Conservation (phyloP, 176 grass and related monocot species). For the Carex scoparia region DNA sequence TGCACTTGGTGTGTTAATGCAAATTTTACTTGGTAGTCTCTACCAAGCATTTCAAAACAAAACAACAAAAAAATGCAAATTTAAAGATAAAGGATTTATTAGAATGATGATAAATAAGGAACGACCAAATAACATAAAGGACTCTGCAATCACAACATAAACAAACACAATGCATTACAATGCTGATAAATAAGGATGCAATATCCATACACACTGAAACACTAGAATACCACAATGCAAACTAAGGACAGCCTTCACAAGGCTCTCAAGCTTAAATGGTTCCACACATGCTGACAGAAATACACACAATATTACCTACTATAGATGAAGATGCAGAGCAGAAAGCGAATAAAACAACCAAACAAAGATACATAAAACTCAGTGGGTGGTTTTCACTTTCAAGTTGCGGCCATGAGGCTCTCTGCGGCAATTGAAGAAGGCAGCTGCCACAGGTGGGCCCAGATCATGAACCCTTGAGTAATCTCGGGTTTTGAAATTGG, state of each 20-base stretch:
- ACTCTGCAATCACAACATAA: not conserved
- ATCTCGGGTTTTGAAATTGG: conserved; percentile 30
- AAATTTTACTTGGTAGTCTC: not conserved
- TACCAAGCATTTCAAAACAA: too few relatives aligned
- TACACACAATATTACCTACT: not conserved
- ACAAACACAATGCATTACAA: not conserved
- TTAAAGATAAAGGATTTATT: not conserved
- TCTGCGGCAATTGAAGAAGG: conserved; percentile 37
- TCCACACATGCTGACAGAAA: not conserved
- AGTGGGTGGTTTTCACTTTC: not conserved
- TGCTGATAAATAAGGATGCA: not conserved
- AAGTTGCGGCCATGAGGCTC: conserved; percentile 3
- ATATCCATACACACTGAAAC: not conserved
- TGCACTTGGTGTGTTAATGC: not conserved
- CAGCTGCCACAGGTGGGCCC: conserved; percentile 33
- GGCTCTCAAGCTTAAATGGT: not conserved
- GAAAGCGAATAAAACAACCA: not conserved
- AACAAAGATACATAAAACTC: not conserved
- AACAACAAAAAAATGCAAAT: not conserved
- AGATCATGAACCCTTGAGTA: conserved; percentile 33
- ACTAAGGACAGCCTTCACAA: not conserved
- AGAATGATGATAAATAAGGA: not conserved
- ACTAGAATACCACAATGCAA: not conserved
- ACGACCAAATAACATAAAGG: not conserved
- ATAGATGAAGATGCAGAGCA: conserved; percentile 3